These are phyloP conservation scores for Agrocybe chaxingu DNA, from an alignment of 768 basidiomycete species.

Conservation along the genomic window DNA sequence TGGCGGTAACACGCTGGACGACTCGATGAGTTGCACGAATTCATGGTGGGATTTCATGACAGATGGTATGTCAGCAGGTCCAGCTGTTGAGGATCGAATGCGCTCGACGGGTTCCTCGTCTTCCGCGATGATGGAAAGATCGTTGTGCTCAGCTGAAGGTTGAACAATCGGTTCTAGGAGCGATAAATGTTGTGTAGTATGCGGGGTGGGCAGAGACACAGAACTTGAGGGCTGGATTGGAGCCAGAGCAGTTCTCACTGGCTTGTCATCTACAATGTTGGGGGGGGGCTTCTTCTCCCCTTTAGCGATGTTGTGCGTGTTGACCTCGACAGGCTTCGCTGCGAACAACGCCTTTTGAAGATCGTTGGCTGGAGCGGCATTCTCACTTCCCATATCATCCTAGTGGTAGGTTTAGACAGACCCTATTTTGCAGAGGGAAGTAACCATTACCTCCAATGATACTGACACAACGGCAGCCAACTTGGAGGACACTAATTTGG, in stretches of 20 bases:
- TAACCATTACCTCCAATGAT: conserved; percentile 41
- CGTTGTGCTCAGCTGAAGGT: conserved; percentile 29
- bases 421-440: not conserved
- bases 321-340: conserved; percentile 21
- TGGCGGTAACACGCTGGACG: not conserved
- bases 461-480: conserved; percentile 36
- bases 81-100: conserved; percentile 22
- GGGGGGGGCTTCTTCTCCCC: too few relatives aligned
- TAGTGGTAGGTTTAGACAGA: conserved; percentile 12
- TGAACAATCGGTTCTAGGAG: not conserved
- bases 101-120: conserved; percentile 60
- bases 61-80: not conserved
- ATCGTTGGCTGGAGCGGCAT: conserved; percentile 37
- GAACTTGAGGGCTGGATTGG: too few relatives aligned
- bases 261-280: not conserved
- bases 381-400: conserved; percentile 38
- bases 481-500: conserved; percentile 44
- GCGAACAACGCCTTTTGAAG: conserved; percentile 45
- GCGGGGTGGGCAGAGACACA: not conserved
- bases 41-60: not conserved
- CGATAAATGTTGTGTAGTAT: not conserved
- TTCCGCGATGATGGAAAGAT: conserved; percentile 70
- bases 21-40: not conserved
- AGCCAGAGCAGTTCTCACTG: not conserved
- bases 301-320: not conserved